phyloP scores from a whole-genome alignment of 2,329 filamentous ascomycete genomes.

The Alternaria burnsii region DNA sequence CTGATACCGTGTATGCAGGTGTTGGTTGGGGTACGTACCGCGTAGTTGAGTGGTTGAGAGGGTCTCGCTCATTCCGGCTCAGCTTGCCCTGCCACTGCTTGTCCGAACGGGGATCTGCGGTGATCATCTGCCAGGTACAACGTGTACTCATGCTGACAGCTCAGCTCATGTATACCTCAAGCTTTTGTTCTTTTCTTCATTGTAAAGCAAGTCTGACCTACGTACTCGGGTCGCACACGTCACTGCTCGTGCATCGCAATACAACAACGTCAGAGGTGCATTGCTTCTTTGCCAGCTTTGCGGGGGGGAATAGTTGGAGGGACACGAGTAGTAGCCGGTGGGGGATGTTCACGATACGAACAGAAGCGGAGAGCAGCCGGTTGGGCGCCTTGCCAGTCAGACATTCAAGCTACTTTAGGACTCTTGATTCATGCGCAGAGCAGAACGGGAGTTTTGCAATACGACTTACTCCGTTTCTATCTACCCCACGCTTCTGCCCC shows the following conservation, averaged over 20 bases:
- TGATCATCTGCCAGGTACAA: slow-evolving; percentile 33
- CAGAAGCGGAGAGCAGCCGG: neutral
- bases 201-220: neutral
- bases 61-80: slow-evolving; percentile 10
- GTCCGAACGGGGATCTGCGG: slow-evolving; percentile 18
- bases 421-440: neutral
- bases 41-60: neutral
- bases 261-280: neutral
- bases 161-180: slow-evolving; percentile 1
- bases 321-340: neutral
- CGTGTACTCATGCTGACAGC: slow-evolving; percentile 2
- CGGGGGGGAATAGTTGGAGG: neutral
- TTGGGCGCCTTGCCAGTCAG: neutral
- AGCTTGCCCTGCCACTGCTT: slow-evolving; percentile 16
- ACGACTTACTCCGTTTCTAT: neutral
- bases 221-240: neutral
- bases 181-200: neutral
- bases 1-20: neutral
- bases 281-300: neutral
- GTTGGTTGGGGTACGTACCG: neutral
- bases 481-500: neutral
- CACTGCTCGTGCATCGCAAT: neutral
- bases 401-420: neutral
- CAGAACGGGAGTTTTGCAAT: neutral
- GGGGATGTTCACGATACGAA: neutral